Percentiles rank a stretch among this genome's conserved stretches.
phyloP scores from a whole-genome alignment of 2,329 filamentous ascomycete species.

The Fusarium humuli region DNA sequence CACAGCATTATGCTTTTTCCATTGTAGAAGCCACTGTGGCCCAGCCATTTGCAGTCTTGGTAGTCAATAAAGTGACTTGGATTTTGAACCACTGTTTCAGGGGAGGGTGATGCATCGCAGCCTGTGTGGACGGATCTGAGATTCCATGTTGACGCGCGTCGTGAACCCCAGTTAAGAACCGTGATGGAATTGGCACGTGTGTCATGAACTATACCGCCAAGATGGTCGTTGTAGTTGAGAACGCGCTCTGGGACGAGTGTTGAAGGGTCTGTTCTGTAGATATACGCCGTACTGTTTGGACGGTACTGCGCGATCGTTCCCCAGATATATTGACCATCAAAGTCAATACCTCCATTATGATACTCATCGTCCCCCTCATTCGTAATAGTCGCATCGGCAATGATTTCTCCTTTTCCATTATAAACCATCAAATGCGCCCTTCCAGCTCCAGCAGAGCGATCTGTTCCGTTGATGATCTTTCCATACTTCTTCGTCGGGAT shows the following conservation, averaged over 20 bases:
- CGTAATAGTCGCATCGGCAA: constrained; percentile 60
- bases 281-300: constrained; percentile 59
- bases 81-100: constrained; percentile 47
- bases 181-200: constrained; percentile 50
- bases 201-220: constrained; percentile 61
- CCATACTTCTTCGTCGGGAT: constrained; percentile 54
- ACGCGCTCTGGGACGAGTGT: constrained; percentile 52
- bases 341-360: constrained; percentile 62
- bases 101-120: constrained; percentile 32
- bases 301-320: constrained; percentile 60
- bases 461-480: constrained; percentile 63
- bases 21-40: constrained; percentile 52
- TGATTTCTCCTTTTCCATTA: constrained; percentile 54
- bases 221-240: constrained; percentile 55
- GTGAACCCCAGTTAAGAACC: constrained; percentile 60
- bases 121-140: constrained; percentile 36
- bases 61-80: constrained; percentile 61
- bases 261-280: constrained; percentile 54
- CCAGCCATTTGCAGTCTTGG: constrained; percentile 65
- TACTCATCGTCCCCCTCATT: constrained; percentile 54
- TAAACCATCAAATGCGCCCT: constrained; percentile 61
- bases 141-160: constrained; percentile 55
- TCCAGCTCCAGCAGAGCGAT: constrained; percentile 58
- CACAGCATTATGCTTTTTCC: constrained; percentile 60
- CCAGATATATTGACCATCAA: constrained; percentile 61